Evolutionary conservation across 2,329 filamentous ascomycete species (phyloP), one percentile per base, ranked within the genome.

Genomic region (Fusarium temperatum): DNA sequence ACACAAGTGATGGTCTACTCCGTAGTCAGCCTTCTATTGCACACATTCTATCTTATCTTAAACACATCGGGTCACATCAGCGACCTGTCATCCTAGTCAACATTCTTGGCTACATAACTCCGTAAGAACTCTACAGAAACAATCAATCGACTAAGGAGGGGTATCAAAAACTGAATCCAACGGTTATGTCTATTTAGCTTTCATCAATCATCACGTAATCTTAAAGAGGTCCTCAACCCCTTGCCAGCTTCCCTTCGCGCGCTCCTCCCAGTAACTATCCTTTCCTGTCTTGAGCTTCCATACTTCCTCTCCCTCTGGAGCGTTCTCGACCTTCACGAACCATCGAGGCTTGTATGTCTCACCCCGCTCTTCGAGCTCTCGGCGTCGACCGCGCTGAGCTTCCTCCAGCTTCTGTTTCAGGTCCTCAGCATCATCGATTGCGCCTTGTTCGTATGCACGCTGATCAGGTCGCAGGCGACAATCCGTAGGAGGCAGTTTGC

Each of bases 231-330:
- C 83, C 72, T 86, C 83, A 39, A 89, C 81, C 10, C 87, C 87
- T 8, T 79, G 81, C 94, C 94, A 98, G 63, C 85, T 85, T 3
- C 91, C 91, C 73, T 85, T 89, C 6, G 86, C 88, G 69, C 96
- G 89, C 83, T 94, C 92, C 80, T 98, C 95, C 96, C 96, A 99
- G 83, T 99, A 99, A 14, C 94, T 92, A 24, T 97, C 94, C 82
- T 92, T 95, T 26, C 95, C 94, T 6, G 86, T 86, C 84, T 92
- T 96, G 72, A 98, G 82, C 78, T 90, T 89, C 93, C 93, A 94
- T 17, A 92, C 86, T 79, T 93, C 91, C 79, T 93, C 91, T 8
- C 88, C 89, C 54, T 89, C 87, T 20, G 84, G 83, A 6, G 83
- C 85, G 30, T 88, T 86, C n/a, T 87, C 86, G 14, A 93, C 90